Percentiles rank a stretch among this genome's conserved stretches.
phyloP scores from a whole-genome alignment of 192 early-diverging fungal species.

The Paraglomus occultum region DNA sequence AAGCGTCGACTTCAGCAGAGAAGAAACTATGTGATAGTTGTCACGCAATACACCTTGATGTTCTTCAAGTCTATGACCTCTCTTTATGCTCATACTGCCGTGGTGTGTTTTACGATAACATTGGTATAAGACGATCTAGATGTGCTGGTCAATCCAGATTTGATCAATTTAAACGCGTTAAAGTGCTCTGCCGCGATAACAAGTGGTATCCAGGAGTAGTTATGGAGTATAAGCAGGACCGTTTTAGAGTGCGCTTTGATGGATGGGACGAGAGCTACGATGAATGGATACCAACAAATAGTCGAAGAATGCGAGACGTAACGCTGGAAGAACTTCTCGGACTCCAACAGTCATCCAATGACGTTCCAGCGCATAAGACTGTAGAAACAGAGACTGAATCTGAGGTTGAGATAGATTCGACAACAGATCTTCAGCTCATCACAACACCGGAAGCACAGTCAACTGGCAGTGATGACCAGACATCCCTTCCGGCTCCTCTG shows the following conservation, averaged over 20 bases:
- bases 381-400: slow-evolving; percentile 29
- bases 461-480: not conserved
- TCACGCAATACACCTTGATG: slow-evolving; percentile 25
- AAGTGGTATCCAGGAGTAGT: slow-evolving; percentile 48
- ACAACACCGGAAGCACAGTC: not conserved
- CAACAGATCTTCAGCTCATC: not conserved
- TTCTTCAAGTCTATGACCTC: slow-evolving; percentile 19
- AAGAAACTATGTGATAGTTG: slow-evolving; percentile 25
- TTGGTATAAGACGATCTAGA: slow-evolving; percentile 2
- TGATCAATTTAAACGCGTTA: slow-evolving; percentile 37
- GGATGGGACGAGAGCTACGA: slow-evolving; percentile 51
- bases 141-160: slow-evolving; percentile 39
- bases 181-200: slow-evolving; percentile 42
- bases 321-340: slow-evolving; percentile 32
- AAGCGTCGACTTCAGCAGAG: not conserved
- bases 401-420: not conserved
- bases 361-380: not conserved
- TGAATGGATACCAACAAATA: slow-evolving; percentile 55
- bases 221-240: slow-evolving; percentile 41
- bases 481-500: not conserved
- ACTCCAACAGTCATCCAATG: no score
- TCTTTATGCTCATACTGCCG: slow-evolving; percentile 25
- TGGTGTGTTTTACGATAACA: slow-evolving; percentile 16
- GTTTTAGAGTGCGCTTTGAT: slow-evolving; percentile 52
- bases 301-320: slow-evolving; percentile 39